Base-by-base conservation (phyloP, 805 yeast species). In the Yarrowia osloensis region DNA sequence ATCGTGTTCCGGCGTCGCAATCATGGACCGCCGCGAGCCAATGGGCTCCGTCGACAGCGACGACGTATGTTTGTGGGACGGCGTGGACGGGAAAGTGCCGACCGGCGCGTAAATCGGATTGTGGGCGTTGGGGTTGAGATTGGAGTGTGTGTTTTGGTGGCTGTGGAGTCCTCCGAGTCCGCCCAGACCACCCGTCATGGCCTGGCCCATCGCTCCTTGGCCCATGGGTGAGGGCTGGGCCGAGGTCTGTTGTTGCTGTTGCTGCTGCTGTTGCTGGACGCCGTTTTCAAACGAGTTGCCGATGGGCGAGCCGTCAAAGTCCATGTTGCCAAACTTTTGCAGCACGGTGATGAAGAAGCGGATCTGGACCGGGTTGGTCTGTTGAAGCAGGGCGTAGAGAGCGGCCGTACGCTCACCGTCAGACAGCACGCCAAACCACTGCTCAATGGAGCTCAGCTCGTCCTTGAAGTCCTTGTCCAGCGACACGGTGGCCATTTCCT, bases 351-450 rank as follows among this genome's bases (percentile, higher is more conserved):
- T 71, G 59, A 76, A 75, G 57, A 75, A 75, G 39, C 75, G 69
- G 68, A 72, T 71, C 71, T 77, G 79, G 12, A 72, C 75, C n/a
- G 75, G 76, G 31, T 75, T 70, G 26, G 77, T 69, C 49, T 75
- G 79, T 66, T 76, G 76, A 22, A 77, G 71, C 42, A 80, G 73
- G 12, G 81, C 70, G 59, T 75, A 71, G 59, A 79, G 69, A 11
- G 81, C 74, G 33, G 80, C 77, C 8, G 79, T 73, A 40, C 80
- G 77, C 69, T 80, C 82, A 28, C 73, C 74, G 37, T 74, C 74
- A 55, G 74, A 71, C 35, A 80, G 74, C 37, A 74, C 74, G 44
- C 77, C 74, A 70, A 78, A 80, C 82, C 82, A 80, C 63, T 74
- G 73, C 70, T 77, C 81, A 67, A 79, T 73, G 37, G 77, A 75